These are phyloP conservation scores for Fraxinus nigra DNA, from an alignment of 305 asterid genomes.

Conservation along the genomic window DNA sequence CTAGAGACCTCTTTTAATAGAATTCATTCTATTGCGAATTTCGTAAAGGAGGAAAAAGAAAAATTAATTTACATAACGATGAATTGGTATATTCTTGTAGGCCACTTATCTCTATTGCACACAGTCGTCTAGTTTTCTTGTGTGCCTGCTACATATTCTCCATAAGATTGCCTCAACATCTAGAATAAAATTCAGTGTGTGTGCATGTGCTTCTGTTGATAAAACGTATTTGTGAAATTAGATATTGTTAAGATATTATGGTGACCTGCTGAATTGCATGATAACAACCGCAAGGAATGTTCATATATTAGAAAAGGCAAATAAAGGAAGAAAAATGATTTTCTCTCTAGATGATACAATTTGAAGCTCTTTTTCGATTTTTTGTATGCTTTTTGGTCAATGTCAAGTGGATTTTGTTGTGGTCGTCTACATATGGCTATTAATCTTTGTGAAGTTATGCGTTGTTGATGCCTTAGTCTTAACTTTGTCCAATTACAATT, in stretches of 20 bases:
- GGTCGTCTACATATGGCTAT: background rate
- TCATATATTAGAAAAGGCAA: background rate
- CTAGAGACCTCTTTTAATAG: background rate
- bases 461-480: background rate
- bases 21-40: background rate
- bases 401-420: background rate
- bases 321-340: background rate
- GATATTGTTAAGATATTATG: background rate
- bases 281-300: background rate
- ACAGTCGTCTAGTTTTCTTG: background rate
- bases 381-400: background rate
- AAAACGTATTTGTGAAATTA: background rate
- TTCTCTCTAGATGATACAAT: background rate
- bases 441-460: background rate
- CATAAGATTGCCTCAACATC: background rate
- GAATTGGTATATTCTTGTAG: background rate
- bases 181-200: background rate
- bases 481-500: background rate
- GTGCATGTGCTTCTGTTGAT: background rate
- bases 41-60: background rate
- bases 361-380: background rate
- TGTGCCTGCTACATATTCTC: background rate
- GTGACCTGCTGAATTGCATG: background rate
- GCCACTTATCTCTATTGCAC: background rate
- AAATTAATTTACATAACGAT: background rate